phyloP scores from a whole-genome alignment of 2,329 filamentous ascomycete genomes.

The Ophiostoma triangulosporum region DNA sequence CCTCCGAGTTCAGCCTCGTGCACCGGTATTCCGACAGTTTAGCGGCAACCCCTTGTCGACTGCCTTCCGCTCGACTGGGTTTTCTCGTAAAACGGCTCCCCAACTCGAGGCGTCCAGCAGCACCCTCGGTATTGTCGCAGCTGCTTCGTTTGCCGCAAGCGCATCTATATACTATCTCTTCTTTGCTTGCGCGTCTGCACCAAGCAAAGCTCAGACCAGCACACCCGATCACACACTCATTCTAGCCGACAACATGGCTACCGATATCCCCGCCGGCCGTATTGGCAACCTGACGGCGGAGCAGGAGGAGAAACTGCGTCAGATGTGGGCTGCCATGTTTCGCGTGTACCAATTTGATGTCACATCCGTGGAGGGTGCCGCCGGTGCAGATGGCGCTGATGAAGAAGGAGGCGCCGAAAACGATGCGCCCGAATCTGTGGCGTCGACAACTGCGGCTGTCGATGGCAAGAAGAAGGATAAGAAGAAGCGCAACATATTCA shows the following conservation, averaged over 20 bases:
- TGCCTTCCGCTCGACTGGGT: not conserved
- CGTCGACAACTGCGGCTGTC: conserved; percentile 15
- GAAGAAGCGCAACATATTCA: conserved; percentile 57
- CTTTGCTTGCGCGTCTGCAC: not conserved
- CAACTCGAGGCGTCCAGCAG: conserved; percentile 9
- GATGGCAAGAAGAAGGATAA: conserved; percentile 43
- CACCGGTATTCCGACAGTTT: not conserved
- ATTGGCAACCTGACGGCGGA: conserved; percentile 80
- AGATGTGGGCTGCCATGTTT: conserved; percentile 69
- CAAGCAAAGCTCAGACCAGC: not conserved
- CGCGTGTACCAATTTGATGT: conserved; percentile 55
- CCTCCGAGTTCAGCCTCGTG: not conserved
- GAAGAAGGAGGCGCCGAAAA: conserved; percentile 12
- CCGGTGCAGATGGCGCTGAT: conserved; percentile 19
- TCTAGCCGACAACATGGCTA: conserved; percentile 11
- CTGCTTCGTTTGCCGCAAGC: conserved; percentile 3
- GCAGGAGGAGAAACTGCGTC: conserved; percentile 74
- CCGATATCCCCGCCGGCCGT: conserved; percentile 49
- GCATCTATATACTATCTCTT: not conserved
- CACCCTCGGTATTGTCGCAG: conserved; percentile 1
- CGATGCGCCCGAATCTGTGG: conserved; percentile 13
- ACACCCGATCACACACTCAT: not conserved
- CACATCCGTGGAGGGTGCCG: conserved; percentile 19
- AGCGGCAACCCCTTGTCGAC: not conserved
- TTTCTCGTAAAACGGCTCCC: not conserved